These are phyloP conservation scores for Trametes versicolor DNA, from an alignment of 1,284 basidiomycete species.

Conservation along the genomic window DNA sequence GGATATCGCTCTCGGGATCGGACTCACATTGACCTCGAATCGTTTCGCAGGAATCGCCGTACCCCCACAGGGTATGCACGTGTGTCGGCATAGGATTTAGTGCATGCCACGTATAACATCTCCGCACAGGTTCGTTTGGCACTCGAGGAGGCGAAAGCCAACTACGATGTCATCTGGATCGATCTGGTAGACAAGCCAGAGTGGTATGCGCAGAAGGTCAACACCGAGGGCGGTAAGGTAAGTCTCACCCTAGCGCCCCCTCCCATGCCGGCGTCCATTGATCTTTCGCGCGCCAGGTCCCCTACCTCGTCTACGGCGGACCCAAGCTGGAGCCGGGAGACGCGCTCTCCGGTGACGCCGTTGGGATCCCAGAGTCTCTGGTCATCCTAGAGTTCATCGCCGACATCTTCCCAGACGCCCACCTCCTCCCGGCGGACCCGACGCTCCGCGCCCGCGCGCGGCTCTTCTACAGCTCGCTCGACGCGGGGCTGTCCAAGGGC, in stretches of 20 bases:
- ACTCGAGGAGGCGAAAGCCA: conserved; percentile 60
- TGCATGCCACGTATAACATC: background rate
- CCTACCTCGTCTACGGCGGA: conserved; percentile 66
- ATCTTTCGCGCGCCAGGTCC: conserved; percentile 45
- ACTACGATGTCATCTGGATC: conserved; percentile 61
- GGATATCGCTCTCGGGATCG: background rate
- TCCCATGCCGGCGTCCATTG: conserved; percentile 14
- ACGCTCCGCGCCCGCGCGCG: conserved; percentile 63
- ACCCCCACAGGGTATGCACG: background rate
- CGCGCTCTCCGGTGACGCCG: conserved; percentile 60
- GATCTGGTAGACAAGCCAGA: conserved; percentile 70
- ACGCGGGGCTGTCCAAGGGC: conserved; percentile 54
- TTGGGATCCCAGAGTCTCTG: conserved; percentile 68
- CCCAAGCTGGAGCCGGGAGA: conserved; percentile 58
- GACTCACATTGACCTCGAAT: background rate
- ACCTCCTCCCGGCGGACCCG: conserved; percentile 62
- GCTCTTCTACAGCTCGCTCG: conserved; percentile 64
- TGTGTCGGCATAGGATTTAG: background rate
- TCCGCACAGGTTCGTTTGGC: conserved; percentile 42
- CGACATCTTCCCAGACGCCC: conserved; percentile 56
- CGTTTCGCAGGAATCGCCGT: background rate
- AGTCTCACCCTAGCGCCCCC: background rate
- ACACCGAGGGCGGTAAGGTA: conserved; percentile 64
- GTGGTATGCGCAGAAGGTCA: conserved; percentile 69
- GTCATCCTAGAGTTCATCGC: conserved; percentile 71